Conservation (phyloP, 306 rosid genomes). For the Malus domestica region ASM211411v1 NC_041796.1:11696001-11696500, state of each 20-base stretch:
- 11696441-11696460: conserved; percentile 25
- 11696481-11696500: neutral
- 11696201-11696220: conserved; percentile 62
- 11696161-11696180: conserved; percentile 50
- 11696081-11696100: neutral
- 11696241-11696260: conserved; percentile 70
- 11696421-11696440: conserved; percentile 39
- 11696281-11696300: conserved; percentile 56
- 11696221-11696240: conserved; percentile 75
- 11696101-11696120: neutral
- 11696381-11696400: neutral
- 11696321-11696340: conserved; percentile 15
- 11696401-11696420: conserved; percentile 19
- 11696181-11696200: conserved; percentile 86
- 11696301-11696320: conserved; percentile 38
- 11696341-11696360: neutral
- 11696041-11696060: neutral
- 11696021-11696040: no score
- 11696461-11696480: neutral
- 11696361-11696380: neutral
- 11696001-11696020: neutral
- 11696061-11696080: neutral
- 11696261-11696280: conserved; percentile 87
- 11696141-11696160: neutral
- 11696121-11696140: neutral